Percentiles rank a stretch among this genome's conserved stretches.
phyloP scores from a whole-genome alignment of 2,329 filamentous ascomycete genomes.

The Trichophyton mentagrophytes region DNA sequence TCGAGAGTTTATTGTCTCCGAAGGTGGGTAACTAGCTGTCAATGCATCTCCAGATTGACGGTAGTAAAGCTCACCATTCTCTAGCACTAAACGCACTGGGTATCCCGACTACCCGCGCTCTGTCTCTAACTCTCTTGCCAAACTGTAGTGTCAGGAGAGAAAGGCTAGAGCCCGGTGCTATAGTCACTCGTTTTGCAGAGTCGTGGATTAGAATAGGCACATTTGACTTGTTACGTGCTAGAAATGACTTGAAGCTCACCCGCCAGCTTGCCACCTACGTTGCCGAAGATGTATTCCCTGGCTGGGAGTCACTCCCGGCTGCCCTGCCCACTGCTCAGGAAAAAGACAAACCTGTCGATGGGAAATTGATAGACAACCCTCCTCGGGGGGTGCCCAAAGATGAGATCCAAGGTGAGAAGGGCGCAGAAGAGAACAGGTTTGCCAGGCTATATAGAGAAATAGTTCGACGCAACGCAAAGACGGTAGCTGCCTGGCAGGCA shows the following conservation, averaged over 20 bases:
- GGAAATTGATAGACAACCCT: slow-evolving; percentile 28
- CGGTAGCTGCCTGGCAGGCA: slow-evolving; percentile 88
- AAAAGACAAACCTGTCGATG: slow-evolving; percentile 27
- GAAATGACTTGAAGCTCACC: slow-evolving; percentile 64
- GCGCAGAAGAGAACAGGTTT: slow-evolving; percentile 71
- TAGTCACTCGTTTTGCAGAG: slow-evolving; percentile 83
- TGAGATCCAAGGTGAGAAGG: slow-evolving; percentile 53
- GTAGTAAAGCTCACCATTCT: neutral
- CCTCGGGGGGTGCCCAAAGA: slow-evolving; percentile 43
- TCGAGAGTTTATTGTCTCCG: slow-evolving; percentile 84
- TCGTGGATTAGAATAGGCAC: slow-evolving; percentile 89
- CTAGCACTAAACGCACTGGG: slow-evolving; percentile 60
- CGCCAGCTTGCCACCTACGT: slow-evolving; percentile 67
- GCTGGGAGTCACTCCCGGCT: slow-evolving; percentile 72
- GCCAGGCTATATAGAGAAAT: slow-evolving; percentile 78
- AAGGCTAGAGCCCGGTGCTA: slow-evolving; percentile 73
- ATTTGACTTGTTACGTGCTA: slow-evolving; percentile 77
- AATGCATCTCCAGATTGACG: neutral
- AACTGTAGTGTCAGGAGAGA: slow-evolving; percentile 64
- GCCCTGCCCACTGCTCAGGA: slow-evolving; percentile 32
- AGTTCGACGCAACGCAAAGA: slow-evolving; percentile 68
- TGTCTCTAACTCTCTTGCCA: slow-evolving; percentile 68
- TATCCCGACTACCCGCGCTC: slow-evolving; percentile 75
- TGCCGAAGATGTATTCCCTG: slow-evolving; percentile 73
- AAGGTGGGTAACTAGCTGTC: slow-evolving; percentile 40